Percentiles rank a stretch among this genome's conserved stretches.
Conservation (phyloP, 2,329 filamentous ascomycete genomes). For the Aspergillus alliaceus region DNA sequence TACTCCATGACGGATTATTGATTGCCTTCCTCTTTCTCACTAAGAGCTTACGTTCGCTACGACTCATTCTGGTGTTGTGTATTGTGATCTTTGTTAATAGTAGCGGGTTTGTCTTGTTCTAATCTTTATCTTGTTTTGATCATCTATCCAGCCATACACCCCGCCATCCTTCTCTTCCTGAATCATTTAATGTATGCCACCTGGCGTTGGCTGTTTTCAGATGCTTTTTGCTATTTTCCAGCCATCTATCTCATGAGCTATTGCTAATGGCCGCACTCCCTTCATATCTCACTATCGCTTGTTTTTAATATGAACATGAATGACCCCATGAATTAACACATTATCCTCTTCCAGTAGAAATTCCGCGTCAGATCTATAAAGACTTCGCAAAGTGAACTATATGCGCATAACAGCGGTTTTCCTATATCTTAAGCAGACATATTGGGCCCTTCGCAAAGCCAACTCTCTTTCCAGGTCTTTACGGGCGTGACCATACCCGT, state of each 20-base stretch:
- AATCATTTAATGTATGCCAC: not conserved
- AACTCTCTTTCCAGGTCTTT: no score
- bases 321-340: not conserved
- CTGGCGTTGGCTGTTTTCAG: not conserved
- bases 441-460: no score
- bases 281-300: not conserved
- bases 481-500: no score
- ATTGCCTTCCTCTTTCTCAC: conserved; percentile 8
- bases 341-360: not conserved
- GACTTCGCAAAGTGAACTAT: not conserved
- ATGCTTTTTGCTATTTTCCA: not conserved
- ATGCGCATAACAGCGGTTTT: not conserved
- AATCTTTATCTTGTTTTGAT: not conserved
- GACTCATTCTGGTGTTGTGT: not conserved
- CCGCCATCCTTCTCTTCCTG: not conserved
- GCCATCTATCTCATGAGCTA: not conserved
- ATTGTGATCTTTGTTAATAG: not conserved
- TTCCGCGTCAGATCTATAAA: not conserved
- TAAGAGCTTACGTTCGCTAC: conserved; percentile 8
- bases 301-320: not conserved
- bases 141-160: not conserved
- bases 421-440: no score
- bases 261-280: not conserved
- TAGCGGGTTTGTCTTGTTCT: not conserved
- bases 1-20: conserved; percentile 36